These are phyloP conservation scores for Zea luxurians DNA, from an alignment of 176 grass and related monocot genomes.

Conservation along the genomic window DNA sequence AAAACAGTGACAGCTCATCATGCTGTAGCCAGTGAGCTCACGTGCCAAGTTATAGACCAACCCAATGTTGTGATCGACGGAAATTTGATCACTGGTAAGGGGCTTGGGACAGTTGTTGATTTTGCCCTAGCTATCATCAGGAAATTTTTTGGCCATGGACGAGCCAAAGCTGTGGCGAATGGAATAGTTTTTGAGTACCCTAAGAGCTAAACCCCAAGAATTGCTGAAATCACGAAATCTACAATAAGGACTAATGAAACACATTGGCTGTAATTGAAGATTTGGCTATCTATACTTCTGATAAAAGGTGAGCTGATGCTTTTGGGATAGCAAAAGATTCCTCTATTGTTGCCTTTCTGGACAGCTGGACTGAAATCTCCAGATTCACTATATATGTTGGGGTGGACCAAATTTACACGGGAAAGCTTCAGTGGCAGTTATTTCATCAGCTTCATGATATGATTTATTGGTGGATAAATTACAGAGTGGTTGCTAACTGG, in stretches of 20 bases:
- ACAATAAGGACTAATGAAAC: background rate
- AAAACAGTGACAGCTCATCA: constrained; percentile 69
- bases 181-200: constrained; percentile 89
- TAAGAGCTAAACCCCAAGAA: constrained; percentile 42
- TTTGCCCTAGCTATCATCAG: constrained; percentile 66
- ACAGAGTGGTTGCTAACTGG: constrained; percentile 1
- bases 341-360: constrained; percentile 18
- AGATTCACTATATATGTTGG: constrained; percentile 33
- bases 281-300: constrained; percentile 22
- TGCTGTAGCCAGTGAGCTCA: constrained; percentile 47
- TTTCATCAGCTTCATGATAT: constrained; percentile 32
- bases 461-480: constrained; percentile 32
- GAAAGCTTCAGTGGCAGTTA: constrained; percentile 24
- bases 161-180: constrained; percentile 77
- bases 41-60: constrained; percentile 47
- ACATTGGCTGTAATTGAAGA: constrained; percentile 9
- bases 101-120: constrained; percentile 64
- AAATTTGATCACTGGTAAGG: constrained; percentile 81
- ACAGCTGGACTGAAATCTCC: constrained; percentile 34
- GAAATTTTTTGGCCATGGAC: constrained; percentile 71
- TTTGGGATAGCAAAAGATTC: constrained; percentile 18
- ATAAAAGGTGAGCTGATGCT: constrained; percentile 19
- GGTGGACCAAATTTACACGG: constrained; percentile 26
- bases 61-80: constrained; percentile 78
- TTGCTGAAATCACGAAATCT: background rate